These are phyloP conservation scores for Aleurites moluccanus DNA, from an alignment of 441 rosid species.

Conservation along the genomic window DNA sequence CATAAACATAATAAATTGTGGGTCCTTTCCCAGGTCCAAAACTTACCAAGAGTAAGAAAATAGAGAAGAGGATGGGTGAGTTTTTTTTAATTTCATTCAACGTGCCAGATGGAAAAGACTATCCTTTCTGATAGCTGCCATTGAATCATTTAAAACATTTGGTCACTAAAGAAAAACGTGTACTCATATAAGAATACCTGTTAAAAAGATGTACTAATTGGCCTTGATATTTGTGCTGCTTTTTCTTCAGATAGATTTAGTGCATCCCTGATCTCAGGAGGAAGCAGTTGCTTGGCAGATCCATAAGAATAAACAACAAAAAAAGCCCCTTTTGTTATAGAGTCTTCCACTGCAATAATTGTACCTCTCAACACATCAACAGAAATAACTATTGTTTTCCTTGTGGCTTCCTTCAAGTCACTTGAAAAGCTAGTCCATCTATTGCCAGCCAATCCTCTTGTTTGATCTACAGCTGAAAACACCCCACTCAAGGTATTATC, in stretches of 20 bases:
- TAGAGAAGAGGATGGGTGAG: background rate
- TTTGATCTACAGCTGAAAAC: conserved; percentile 54
- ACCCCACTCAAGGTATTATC: conserved; percentile 49
- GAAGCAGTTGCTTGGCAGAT: conserved; percentile 68
- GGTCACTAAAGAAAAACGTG: conserved; percentile 4
- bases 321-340: conserved; percentile 59
- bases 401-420: conserved; percentile 56
- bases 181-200: conserved; percentile 48
- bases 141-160: conserved; percentile 15
- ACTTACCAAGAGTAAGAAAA: conserved; percentile 12
- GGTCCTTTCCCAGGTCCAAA: background rate
- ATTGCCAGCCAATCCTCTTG: conserved; percentile 51
- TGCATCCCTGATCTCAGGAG: conserved; percentile 58
- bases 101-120: background rate
- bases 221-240: conserved; percentile 48
- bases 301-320: conserved; percentile 66
- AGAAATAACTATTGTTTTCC: conserved; percentile 49
- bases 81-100: conserved; percentile 1
- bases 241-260: conserved; percentile 67
- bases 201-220: conserved; percentile 59
- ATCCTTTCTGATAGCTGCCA: background rate
- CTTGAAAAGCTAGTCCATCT: conserved; percentile 50
- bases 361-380: conserved; percentile 63
- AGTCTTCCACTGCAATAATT: conserved; percentile 61
- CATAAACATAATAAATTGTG: background rate